phyloP scores from a whole-genome alignment of 2,329 filamentous ascomycete genomes.

The Pseudogymnoascus pannorum region DNA sequence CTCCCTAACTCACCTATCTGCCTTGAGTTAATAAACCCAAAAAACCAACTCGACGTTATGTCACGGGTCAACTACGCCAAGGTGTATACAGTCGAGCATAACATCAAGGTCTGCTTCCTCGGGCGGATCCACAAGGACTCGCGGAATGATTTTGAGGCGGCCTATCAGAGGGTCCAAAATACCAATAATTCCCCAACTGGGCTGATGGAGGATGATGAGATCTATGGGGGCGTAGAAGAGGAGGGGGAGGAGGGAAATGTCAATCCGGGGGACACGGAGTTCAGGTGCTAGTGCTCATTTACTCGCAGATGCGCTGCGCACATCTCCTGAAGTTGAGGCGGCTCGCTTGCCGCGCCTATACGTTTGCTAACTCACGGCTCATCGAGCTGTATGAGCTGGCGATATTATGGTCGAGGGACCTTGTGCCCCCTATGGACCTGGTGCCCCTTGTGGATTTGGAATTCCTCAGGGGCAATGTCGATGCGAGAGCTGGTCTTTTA shows the following conservation, averaged over 20 bases:
- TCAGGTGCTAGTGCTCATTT: background rate
- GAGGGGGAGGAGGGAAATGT: background rate
- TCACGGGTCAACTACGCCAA: slow-evolving; percentile 25
- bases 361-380: background rate
- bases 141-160: background rate
- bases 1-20: slow-evolving; percentile 11
- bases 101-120: slow-evolving; percentile 22
- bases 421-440: too few species aligned
- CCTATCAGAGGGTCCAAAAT: background rate
- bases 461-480: background rate
- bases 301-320: background rate
- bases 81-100: slow-evolving; percentile 25
- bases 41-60: slow-evolving; percentile 12
- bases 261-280: background rate
- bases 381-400: background rate
- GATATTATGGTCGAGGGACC: background rate
- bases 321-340: background rate
- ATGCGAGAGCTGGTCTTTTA: background rate
- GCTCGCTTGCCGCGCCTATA: background rate
- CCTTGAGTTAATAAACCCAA: background rate
- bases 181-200: background rate
- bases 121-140: slow-evolving; percentile 16
- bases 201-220: background rate
- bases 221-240: background rate
- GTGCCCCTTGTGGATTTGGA: too few species aligned